Evolutionary conservation across 768 basidiomycete species (phyloP).

Genomic region (Atractiella rhizophila): DNA sequence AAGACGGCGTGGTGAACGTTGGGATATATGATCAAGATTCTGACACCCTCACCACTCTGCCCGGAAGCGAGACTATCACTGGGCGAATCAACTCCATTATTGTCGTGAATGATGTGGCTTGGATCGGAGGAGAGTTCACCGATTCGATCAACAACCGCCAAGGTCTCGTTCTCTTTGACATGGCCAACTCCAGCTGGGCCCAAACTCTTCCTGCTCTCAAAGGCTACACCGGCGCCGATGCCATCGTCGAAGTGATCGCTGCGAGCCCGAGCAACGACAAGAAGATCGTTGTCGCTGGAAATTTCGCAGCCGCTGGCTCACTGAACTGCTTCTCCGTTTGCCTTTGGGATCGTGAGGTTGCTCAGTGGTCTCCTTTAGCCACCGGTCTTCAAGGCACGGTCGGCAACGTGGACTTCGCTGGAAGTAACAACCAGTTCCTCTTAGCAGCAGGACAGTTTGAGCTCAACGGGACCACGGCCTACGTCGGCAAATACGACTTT

Average conservation of each 20-base stretch:
- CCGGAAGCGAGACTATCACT: constrained; percentile 33
- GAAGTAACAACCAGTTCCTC: constrained; percentile 44
- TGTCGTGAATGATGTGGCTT: constrained; percentile 44
- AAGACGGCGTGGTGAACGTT: constrained; percentile 28
- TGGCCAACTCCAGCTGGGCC: constrained; percentile 38
- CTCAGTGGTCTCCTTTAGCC: constrained; percentile 59
- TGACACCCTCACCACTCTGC: constrained; percentile 30
- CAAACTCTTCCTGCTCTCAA: constrained; percentile 37
- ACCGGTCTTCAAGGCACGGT: constrained; percentile 59
- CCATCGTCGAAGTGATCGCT: constrained; percentile 30
- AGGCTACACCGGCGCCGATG: constrained; percentile 16
- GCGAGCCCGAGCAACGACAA: constrained; percentile 35
- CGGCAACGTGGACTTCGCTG: constrained; percentile 49
- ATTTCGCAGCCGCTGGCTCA: constrained; percentile 53
- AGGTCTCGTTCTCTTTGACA: constrained; percentile 58
- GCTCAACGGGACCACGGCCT: constrained; percentile 38
- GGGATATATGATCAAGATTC: constrained; percentile 38
- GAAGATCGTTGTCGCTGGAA: constrained; percentile 58
- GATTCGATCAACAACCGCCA: constrained; percentile 30
- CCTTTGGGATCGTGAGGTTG: constrained; percentile 37
- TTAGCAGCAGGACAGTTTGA: constrained; percentile 57
- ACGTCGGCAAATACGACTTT: constrained; percentile 49
- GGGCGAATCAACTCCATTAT: constrained; percentile 55
- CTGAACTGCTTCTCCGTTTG: constrained; percentile 55
- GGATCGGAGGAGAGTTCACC: constrained; percentile 63